Evolutionary conservation across 768 basidiomycete species (phyloP).

Genomic region (Tylopilus intermedius): DNA sequence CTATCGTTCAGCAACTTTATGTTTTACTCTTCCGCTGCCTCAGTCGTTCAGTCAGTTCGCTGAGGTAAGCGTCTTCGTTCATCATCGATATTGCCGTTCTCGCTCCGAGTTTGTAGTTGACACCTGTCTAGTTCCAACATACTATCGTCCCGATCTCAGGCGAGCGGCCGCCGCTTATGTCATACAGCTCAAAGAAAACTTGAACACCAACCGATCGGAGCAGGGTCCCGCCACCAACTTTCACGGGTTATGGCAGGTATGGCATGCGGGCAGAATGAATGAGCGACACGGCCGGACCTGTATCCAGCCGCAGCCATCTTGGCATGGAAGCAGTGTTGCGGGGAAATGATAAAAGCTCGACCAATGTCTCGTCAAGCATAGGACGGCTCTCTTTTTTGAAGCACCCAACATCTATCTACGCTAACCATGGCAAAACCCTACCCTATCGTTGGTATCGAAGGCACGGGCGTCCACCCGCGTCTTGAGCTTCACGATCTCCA

Average conservation of each 20-base stretch:
- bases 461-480: constrained; percentile 9
- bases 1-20: too few species aligned
- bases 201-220: not conserved
- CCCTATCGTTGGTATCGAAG: constrained; percentile 2
- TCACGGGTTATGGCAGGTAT: not conserved
- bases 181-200: not conserved
- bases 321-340: not conserved
- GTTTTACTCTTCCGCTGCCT: too few species aligned
- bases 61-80: too few species aligned
- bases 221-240: too few species aligned
- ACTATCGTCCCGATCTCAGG: not conserved
- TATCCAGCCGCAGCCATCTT: not conserved
- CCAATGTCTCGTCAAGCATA: not conserved
- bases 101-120: too few species aligned
- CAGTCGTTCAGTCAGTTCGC: too few species aligned
- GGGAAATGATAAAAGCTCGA: constrained; percentile 4
- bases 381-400: not conserved
- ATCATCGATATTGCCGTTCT: too few species aligned
- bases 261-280: not conserved
- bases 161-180: not conserved
- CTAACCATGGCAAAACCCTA: constrained; percentile 12
- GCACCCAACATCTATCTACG: not conserved
- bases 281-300: not conserved
- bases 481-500: constrained; percentile 15
- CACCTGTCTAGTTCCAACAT: too few species aligned